A percentile compares a stretch with the other conserved stretches of the same genome.
phyloP scores from a whole-genome alignment of 495 filamentous ascomycete species.

The Annulohypoxylon moriforme region DNA sequence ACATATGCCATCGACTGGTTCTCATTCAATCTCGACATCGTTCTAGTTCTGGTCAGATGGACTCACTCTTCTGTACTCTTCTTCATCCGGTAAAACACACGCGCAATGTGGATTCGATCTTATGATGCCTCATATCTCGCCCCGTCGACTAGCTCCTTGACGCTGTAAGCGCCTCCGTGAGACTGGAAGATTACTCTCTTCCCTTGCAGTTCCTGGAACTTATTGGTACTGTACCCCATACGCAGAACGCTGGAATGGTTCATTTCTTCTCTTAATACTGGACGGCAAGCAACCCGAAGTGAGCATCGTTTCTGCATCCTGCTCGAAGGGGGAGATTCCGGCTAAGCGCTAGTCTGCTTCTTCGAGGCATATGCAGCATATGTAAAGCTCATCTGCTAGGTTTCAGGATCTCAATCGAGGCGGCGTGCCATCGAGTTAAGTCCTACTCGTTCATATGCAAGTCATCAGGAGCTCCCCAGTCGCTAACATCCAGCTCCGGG shows the following conservation, averaged over 20 bases:
- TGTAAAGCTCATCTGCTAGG: conserved; percentile 34
- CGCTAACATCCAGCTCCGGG: conserved; percentile 31
- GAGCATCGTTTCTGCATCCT: conserved; percentile 36
- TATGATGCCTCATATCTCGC: conserved; percentile 31
- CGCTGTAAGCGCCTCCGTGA: conserved; percentile 40
- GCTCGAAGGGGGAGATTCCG: conserved; percentile 36
- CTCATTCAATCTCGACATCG: conserved; percentile 43
- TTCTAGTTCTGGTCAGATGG: conserved; percentile 37
- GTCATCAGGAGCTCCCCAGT: conserved; percentile 42
- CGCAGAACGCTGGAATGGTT: conserved; percentile 12
- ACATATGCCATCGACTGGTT: conserved; percentile 50
- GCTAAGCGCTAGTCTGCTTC: conserved; percentile 20
- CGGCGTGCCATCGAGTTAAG: conserved; percentile 20
- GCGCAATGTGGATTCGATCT: conserved; percentile 38
- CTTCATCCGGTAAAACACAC: conserved; percentile 42
- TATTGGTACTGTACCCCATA: conserved; percentile 36
- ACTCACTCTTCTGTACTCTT: conserved; percentile 28
- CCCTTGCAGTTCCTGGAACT: conserved; percentile 27
- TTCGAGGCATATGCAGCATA: conserved; percentile 19
- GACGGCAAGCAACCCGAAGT: conserved; percentile 35
- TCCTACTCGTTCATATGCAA: conserved; percentile 39
- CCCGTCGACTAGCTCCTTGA: conserved; percentile 32
- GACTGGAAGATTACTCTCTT: conserved; percentile 25
- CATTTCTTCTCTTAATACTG: conserved; percentile 25
- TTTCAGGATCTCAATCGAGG: conserved; percentile 33